Percentiles rank a stretch among this genome's conserved stretches.
Conservation (phyloP, 1,284 basidiomycete genomes). For the Xerocomus amazonicus region DNA sequence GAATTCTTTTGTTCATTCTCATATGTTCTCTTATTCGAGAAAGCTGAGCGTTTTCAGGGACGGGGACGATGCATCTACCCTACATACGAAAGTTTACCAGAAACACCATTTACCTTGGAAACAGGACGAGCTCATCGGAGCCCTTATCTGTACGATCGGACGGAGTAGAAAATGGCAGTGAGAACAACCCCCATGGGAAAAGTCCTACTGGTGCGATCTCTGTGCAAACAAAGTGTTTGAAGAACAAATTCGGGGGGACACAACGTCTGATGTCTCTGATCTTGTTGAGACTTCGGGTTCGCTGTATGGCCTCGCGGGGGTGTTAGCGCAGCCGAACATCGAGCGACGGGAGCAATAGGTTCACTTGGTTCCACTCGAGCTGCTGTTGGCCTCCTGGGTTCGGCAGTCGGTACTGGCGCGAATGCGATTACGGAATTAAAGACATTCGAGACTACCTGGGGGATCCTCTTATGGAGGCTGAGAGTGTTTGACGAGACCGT, state of each 20-base stretch:
- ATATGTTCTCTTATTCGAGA: neutral
- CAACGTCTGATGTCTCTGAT: no score
- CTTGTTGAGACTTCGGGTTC: neutral
- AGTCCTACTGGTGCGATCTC: neutral
- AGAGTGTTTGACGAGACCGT: slow-evolving; percentile 11
- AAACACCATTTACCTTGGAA: neutral
- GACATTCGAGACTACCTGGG: slow-evolving; percentile 21
- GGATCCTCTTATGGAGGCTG: slow-evolving; percentile 14
- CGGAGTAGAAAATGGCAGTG: neutral
- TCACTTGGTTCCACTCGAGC: neutral
- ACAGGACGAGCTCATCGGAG: neutral
- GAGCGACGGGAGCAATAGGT: neutral
- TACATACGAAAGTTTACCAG: neutral
- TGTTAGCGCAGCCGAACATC: slow-evolving; percentile 1
- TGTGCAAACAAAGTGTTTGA: neutral
- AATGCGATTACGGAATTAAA: neutral
- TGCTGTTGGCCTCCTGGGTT: neutral
- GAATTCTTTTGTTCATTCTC: neutral
- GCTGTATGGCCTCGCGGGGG: neutral
- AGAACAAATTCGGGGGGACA: no score
- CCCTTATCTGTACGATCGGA: neutral
- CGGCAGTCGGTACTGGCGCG: neutral
- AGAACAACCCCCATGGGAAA: neutral
- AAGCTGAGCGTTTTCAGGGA: neutral
- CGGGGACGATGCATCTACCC: neutral